Conservation (phyloP, 176 grass and related monocot species). For the Bonia amplexicaulis region DNA sequence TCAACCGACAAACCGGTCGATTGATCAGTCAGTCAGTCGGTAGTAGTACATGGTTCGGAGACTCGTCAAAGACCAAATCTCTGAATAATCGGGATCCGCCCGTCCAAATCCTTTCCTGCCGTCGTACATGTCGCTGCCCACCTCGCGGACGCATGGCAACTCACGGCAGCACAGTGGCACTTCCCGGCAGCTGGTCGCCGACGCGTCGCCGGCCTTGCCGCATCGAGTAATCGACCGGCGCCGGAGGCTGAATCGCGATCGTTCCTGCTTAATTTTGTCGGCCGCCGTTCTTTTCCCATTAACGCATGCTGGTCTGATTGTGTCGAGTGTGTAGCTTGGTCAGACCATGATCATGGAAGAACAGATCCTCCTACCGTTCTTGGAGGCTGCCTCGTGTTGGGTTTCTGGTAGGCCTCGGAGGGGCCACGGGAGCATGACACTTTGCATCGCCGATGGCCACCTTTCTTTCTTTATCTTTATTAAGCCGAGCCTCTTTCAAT, state of each 20-base stretch:
- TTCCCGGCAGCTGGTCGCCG: not conserved
- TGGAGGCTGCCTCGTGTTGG: not conserved
- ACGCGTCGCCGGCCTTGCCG: not conserved
- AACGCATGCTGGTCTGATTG: not conserved
- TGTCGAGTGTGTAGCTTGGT: not conserved
- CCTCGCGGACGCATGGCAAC: not conserved
- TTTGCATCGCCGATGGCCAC: conserved; percentile 12
- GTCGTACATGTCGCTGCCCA: not conserved
- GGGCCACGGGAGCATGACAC: not conserved
- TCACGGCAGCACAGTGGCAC: not conserved
- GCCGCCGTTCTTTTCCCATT: not conserved
- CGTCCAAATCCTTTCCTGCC: not conserved
- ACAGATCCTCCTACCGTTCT: not conserved
- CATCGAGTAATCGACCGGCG: not conserved
- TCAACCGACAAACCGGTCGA: not conserved
- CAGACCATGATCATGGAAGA: not conserved
- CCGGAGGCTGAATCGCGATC: not conserved
- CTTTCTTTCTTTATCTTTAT: too few species aligned
- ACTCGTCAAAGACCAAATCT: not conserved
- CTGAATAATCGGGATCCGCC: not conserved
- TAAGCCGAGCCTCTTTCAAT: too few species aligned
- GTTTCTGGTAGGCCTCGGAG: not conserved
- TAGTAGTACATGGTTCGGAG: not conserved
- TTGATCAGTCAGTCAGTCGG: not conserved
- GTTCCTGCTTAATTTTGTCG: not conserved